Conservation (phyloP, 75 land plant species). For the Ceratopteris richardii region DNA sequence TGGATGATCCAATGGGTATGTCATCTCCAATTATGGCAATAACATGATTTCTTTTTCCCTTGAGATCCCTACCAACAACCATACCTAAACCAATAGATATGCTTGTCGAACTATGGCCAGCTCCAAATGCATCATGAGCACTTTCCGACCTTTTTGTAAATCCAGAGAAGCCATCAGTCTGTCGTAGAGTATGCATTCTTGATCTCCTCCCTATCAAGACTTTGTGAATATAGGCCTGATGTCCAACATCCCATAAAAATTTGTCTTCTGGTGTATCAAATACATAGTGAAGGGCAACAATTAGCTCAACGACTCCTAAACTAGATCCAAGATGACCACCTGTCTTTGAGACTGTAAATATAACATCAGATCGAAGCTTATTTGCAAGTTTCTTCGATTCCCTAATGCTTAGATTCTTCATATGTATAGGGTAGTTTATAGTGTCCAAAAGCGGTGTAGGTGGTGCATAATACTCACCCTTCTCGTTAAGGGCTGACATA, state of each 20-base stretch:
- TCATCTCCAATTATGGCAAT: too few species aligned
- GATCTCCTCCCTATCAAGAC: too few species aligned
- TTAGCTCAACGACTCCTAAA: constrained; percentile 88
- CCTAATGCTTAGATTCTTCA: constrained; percentile 71
- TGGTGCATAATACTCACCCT: constrained; percentile 64
- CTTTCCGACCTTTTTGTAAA: too few species aligned
- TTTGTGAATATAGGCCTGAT: too few species aligned
- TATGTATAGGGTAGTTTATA: constrained; percentile 83
- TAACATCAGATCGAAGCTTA: constrained; percentile 80
- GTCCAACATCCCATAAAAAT: constrained; percentile 96
- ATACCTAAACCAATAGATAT: too few species aligned
- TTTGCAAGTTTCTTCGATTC: constrained; percentile 79
- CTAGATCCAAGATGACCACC: constrained; percentile 96
- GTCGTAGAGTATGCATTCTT: too few species aligned
- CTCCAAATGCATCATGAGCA: too few species aligned
- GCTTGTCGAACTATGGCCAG: too few species aligned
- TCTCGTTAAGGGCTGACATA: constrained; percentile 4
- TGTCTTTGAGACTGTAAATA: constrained; percentile 83
- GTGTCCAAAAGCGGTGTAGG: constrained; percentile 93
- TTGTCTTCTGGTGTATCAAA: constrained; percentile 84
- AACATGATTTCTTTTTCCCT: too few species aligned
- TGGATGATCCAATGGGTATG: too few species aligned
- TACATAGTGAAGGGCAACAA: constrained; percentile 91
- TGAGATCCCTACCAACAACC: too few species aligned
- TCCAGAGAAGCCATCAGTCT: too few species aligned